Evolutionary conservation across 2,329 filamentous ascomycete species (phyloP).

Genomic region (Pseudocercospora fuligena): DNA sequence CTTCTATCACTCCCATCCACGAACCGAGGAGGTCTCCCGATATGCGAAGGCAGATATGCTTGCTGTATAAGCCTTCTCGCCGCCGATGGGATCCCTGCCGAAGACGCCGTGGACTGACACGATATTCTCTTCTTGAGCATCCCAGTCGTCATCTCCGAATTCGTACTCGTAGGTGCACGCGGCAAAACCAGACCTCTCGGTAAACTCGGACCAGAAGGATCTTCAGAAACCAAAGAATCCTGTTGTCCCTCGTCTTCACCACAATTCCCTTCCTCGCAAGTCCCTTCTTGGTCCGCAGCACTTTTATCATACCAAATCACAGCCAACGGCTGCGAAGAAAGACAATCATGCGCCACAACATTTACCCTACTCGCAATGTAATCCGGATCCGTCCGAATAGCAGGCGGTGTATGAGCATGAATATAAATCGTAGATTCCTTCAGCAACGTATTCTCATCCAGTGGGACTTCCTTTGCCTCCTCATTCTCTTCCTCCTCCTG

Average conservation of each 20-base stretch:
- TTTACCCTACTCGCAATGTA: neutral
- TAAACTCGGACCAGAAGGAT: neutral
- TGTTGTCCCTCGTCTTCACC: neutral
- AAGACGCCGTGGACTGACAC: neutral
- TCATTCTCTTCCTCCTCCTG: neutral
- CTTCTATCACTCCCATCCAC: neutral
- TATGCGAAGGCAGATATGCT: neutral
- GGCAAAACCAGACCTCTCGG: neutral
- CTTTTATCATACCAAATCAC: conserved; percentile 6
- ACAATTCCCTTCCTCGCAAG: neutral
- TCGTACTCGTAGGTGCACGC: neutral
- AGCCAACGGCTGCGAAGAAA: neutral
- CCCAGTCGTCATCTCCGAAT: neutral
- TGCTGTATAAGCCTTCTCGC: neutral
- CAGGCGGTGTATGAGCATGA: neutral
- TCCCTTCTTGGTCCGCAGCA: neutral
- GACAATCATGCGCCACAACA: conserved; percentile 4
- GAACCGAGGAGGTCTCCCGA: neutral
- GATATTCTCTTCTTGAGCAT: neutral
- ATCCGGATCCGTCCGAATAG: conserved; percentile 5
- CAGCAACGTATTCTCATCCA: neutral
- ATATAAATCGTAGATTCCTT: neutral
- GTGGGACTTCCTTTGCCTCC: neutral
- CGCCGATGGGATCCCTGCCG: neutral
- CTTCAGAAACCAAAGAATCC: neutral